Base-by-base conservation (phyloP, 345 rosid genomes). In the Citrus cavaleriei region DNA sequence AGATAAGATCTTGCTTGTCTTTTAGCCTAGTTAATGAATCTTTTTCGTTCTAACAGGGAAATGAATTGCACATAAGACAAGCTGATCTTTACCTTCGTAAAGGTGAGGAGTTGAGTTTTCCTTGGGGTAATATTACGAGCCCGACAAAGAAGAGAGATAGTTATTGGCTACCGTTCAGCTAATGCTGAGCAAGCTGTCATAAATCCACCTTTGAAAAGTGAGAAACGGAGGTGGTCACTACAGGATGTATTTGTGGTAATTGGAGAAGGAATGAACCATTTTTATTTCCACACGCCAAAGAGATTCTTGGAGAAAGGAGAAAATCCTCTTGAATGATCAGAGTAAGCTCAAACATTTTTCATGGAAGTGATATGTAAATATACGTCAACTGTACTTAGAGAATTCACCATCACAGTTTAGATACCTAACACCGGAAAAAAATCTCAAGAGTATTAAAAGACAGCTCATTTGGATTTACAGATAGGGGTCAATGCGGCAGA, bases 51-150 rank as follows among this genome's bases (percentile, higher is more conserved):
- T 59, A 57, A 57, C 79, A 91, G 96, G 96, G 96, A 80, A 92
- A 89, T 80, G 95, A 90, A 84, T 35, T 92, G 88, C 93, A 92
- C 4, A 90, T 89, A 77, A 73, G 91, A 80, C 88, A 81, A 54
- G 93, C 96, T 2, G 85, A 89, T 79, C 89, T 89, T 24, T 92
- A 88, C 81, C 84, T 92, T 19, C 68, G 74, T 0, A 89, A 90
- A 75, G 87, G 89, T 27, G 93, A 92, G 80, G 92, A 90, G 62
- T 42, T 92, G 82, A 90, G 90, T 77, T 92, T n/a, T 92, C 88
- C 90, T 84, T 49, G 92, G 89, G 77, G 65, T 92, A 65, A 46
- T 92, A 5, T 74, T 92, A 74, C 86, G 90, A 59, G 93, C 89
- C 27, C 79, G 90, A 21, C 90, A 82, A 72, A 82, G 91, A 83